Evolutionary conservation across 2,329 filamentous ascomycete species (phyloP).

Genomic region (Meredithiella fracta): DNA sequence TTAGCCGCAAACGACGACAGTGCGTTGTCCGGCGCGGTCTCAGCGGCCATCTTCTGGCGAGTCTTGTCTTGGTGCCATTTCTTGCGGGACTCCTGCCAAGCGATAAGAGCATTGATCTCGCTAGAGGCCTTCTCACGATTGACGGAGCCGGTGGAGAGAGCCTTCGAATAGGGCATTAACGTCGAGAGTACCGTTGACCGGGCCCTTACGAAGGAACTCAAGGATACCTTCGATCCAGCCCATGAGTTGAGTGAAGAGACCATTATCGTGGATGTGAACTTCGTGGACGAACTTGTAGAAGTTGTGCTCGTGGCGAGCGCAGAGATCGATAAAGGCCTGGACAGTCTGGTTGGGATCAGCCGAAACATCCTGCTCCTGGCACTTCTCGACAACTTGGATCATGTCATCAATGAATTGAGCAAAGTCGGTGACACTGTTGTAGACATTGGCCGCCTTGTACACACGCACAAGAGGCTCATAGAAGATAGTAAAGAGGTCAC

Average conservation of each 20-base stretch:
- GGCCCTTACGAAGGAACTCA: constrained; percentile 78
- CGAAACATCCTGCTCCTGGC: constrained; percentile 61
- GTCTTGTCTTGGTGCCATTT: constrained; percentile 98
- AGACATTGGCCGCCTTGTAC: constrained; percentile 97
- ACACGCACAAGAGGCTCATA: constrained; percentile 94
- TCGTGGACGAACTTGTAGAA: constrained; percentile 99
- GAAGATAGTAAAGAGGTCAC: constrained; percentile 94
- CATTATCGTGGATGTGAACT: constrained; percentile 91
- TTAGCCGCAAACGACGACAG: constrained; percentile 34
- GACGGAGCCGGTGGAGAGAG: constrained; percentile 48
- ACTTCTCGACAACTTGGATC: constrained; percentile 57
- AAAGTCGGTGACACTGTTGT: constrained; percentile 94
- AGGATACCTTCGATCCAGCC: constrained; percentile 92
- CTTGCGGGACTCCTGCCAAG: constrained; percentile 90
- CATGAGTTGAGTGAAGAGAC: constrained; percentile 91
- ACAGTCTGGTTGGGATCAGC: constrained; percentile 97
- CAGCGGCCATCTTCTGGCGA: constrained; percentile 93
- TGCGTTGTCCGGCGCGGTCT: constrained; percentile 30
- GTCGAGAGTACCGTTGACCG: constrained; percentile 70
- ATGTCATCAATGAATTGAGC: constrained; percentile 84
- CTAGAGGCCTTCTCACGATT: constrained; percentile 54
- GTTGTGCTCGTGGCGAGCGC: constrained; percentile 84
- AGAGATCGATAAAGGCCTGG: constrained; percentile 93
- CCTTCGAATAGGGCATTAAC: constrained; percentile 88
- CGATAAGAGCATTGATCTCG: constrained; percentile 74